A percentile compares a stretch with the other conserved stretches of the same genome.
Evolutionary conservation across 2,329 filamentous ascomycete species (phyloP).

Genomic region (Ascochyta clinopodiicola): DNA sequence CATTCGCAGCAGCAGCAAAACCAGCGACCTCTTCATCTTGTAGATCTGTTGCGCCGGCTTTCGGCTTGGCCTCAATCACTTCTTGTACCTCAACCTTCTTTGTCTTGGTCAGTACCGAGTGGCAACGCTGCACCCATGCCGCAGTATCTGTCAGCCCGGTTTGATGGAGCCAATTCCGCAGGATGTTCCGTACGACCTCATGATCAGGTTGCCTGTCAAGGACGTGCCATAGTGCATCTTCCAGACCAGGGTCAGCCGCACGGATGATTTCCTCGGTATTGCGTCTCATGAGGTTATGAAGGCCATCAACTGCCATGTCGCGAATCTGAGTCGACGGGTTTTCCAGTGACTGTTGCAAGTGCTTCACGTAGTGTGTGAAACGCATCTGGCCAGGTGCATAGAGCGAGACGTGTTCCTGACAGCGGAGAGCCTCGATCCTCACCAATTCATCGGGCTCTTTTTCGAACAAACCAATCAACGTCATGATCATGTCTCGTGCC

Average conservation of each 20-base stretch:
- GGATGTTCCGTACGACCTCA: conserved; percentile 81
- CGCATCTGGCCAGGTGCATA: conserved; percentile 90
- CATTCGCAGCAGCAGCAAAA: conserved; percentile 78
- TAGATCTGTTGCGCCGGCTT: conserved; percentile 71
- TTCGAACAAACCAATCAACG: conserved; percentile 81
- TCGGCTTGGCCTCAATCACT: conserved; percentile 55
- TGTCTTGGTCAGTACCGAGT: conserved; percentile 87
- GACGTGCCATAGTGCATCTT: conserved; percentile 90
- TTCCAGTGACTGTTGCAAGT: conserved; percentile 78
- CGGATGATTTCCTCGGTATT: conserved; percentile 82
- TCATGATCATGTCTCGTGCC: conserved; percentile 89
- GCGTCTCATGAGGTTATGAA: conserved; percentile 95
- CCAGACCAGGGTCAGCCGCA: conserved; percentile 77
- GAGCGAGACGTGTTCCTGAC: conserved; percentile 87
- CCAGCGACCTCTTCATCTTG: conserved; percentile 97
- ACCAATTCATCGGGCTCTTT: conserved; percentile 74
- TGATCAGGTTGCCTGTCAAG: conserved; percentile 80
- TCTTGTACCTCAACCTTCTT: conserved; percentile 69
- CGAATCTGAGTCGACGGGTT: conserved; percentile 73
- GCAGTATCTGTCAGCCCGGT: conserved; percentile 80
- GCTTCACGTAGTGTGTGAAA: conserved; percentile 81
- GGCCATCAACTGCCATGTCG: conserved; percentile 82
- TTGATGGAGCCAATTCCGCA: conserved; percentile 92
- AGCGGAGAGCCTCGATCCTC: conserved; percentile 78
- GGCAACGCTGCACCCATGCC: conserved; percentile 87